Conservation (phyloP, 2,329 filamentous ascomycete species). For the Xylariaceae sp. region DNA sequence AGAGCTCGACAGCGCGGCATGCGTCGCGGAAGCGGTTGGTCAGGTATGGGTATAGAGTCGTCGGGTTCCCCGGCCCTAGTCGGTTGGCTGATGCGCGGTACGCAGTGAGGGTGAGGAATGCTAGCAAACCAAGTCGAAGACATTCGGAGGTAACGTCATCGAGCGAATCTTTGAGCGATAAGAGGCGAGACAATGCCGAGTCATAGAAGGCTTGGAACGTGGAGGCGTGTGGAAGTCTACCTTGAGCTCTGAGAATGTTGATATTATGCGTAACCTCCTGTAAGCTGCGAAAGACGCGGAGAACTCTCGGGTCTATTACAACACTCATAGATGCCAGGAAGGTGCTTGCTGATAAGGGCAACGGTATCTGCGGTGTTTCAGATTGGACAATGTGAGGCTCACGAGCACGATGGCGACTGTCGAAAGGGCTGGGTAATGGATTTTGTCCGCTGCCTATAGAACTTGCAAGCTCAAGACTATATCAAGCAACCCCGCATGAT, state of each 20-base stretch:
- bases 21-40: neutral
- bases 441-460: neutral
- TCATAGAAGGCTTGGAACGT: neutral
- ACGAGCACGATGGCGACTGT: neutral
- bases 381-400: neutral
- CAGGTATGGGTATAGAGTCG: neutral
- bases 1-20: neutral
- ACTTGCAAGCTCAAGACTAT: neutral
- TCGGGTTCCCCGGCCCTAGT: neutral
- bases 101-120: neutral
- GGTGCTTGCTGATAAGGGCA: neutral
- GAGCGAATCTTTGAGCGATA: neutral
- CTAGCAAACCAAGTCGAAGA: neutral
- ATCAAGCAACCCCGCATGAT: too few species aligned
- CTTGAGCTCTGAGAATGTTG: neutral
- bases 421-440: neutral
- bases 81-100: too few species aligned
- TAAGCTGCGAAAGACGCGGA: neutral
- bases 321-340: neutral
- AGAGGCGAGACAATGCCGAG: neutral
- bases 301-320: neutral
- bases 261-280: neutral
- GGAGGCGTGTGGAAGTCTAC: neutral
- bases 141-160: neutral
- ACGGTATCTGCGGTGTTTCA: neutral